Evolutionary conservation across 352 stramenopile genomes (phyloP), one percentile per base, ranked within the genome.

Genomic region (Plasmopara muralis): DNA sequence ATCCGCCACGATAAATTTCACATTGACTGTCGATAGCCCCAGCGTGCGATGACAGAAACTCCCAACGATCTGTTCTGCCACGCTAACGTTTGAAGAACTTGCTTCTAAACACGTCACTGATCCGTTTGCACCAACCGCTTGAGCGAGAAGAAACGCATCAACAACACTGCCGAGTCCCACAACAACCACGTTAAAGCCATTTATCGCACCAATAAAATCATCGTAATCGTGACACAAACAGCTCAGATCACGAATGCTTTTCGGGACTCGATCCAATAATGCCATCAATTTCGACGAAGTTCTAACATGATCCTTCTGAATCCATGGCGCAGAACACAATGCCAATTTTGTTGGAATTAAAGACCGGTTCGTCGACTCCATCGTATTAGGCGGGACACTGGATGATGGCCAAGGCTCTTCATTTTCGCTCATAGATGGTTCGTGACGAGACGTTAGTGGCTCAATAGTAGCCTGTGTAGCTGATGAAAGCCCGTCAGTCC

Each of bases 51-150:
- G 56, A 30, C 62, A 62, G 16, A 60, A 70, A 25, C 18, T 46
- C 3, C 59, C 50, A 20, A 50, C 60, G 33, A 18, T 31, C 44
- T 51, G 53, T 33, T 53, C 49, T 7, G 59, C 64, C n/a, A 61
- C 15, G 38, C 44, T 45, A 2, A 54, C 47, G 9, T 57, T 64
- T 3, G 48, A 43, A 15, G 50, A 25, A 13, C 62, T 70, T 18
- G 54, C 48, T 43, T 84, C 73, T 12, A 84, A 47, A 14, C 76
- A 84, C 1, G 53, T 59, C 2, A 87, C 73, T 28, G 52, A 66
- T 0, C 76, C 76, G 10, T 45, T 31, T 0, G 57, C 40, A 6
- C 76, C 76, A 2, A 87, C 76, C 6, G 71, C 44, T 5, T 69
- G 49, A 0, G 68, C 53, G 10, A 67, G 49, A 5, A 79, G 44